Conservation (phyloP, 805 yeast genomes). For the Cyberlindnera saturnus region DNA sequence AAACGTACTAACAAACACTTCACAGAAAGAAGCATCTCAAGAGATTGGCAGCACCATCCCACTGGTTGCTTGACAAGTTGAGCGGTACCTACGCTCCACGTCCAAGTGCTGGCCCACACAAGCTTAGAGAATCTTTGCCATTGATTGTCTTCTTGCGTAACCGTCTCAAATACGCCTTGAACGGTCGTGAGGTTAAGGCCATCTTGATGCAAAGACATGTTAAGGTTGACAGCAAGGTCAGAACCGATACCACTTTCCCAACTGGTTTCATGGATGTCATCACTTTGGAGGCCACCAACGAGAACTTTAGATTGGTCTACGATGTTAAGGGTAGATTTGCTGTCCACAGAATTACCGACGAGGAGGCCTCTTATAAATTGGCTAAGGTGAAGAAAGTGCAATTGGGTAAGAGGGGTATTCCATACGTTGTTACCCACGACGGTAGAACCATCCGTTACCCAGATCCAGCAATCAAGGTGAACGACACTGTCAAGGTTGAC, state of each 20-base stretch:
- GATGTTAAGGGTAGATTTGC: conserved; percentile 99
- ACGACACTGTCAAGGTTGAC: conserved; percentile 97
- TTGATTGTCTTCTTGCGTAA: conserved; percentile 94
- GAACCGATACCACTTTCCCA: conserved; percentile 98
- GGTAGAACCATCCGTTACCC: conserved; percentile 99
- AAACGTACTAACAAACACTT: neutral
- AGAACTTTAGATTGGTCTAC: conserved; percentile 98
- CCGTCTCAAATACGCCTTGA: conserved; percentile 97
- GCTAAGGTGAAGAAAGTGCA: conserved; percentile 98
- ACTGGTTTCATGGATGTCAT: conserved; percentile 99
- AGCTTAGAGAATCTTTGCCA: conserved; percentile 96
- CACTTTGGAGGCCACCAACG: conserved; percentile 95
- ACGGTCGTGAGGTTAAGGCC: conserved; percentile 98
- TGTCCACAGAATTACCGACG: conserved; percentile 98
- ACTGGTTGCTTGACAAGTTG: conserved; percentile 99
- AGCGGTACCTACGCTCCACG: conserved; percentile 99
- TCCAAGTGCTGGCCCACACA: conserved; percentile 99
- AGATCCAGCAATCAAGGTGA: conserved; percentile 93
- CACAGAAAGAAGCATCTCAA: conserved; percentile 95
- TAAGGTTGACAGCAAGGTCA: conserved; percentile 97
- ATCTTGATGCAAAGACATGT: conserved; percentile 97
- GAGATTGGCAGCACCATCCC: conserved; percentile 99
- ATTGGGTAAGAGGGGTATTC: conserved; percentile 97
- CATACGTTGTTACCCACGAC: conserved; percentile 98
- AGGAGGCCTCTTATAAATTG: conserved; percentile 97